Conservation (phyloP, 768 basidiomycete species). For the Pulveroboletus sp. region DNA sequence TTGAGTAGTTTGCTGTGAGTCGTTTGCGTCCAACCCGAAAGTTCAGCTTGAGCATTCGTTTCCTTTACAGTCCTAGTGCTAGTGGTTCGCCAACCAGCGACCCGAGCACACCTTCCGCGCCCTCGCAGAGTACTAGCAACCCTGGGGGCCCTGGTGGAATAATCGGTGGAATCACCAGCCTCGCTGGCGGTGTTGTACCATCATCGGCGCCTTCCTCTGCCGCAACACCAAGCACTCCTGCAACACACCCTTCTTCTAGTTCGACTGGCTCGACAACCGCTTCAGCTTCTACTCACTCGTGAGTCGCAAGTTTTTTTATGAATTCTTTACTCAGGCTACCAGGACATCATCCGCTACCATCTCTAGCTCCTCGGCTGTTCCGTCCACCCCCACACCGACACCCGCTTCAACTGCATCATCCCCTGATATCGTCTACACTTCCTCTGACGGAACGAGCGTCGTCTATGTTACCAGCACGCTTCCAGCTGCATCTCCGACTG, state of each 20-base stretch:
- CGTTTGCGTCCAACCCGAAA: neutral
- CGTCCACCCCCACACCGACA: slow-evolving; percentile 10
- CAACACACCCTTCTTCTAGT: slow-evolving; percentile 24
- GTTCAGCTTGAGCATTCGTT: slow-evolving; percentile 1
- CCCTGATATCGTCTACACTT: slow-evolving; percentile 15
- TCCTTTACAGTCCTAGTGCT: slow-evolving; percentile 10
- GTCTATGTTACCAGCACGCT: slow-evolving; percentile 33
- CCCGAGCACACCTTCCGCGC: neutral
- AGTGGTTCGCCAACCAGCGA: neutral
- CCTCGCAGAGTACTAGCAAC: slow-evolving; percentile 1
- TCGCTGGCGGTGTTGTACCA: slow-evolving; percentile 11
- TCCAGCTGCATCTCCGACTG: slow-evolving; percentile 24
- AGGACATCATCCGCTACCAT: slow-evolving; percentile 11
- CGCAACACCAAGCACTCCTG: slow-evolving; percentile 12
- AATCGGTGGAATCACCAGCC: slow-evolving; percentile 12
- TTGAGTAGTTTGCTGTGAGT: slow-evolving; percentile 24
- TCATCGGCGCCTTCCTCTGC: slow-evolving; percentile 20
- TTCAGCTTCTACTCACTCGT: slow-evolving; percentile 20
- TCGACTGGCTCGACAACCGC: slow-evolving; percentile 25
- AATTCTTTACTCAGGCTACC: neutral
- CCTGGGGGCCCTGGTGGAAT: slow-evolving; percentile 13
- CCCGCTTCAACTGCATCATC: slow-evolving; percentile 18
- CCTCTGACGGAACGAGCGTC: slow-evolving; percentile 24
- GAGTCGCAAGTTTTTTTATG: slow-evolving; percentile 3
- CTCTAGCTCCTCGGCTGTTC: slow-evolving; percentile 9